Evolutionary conservation across 1,139 yeast species (phyloP), one percentile per base, ranked within the genome.

Genomic region (Debaryomyces robertsiae): DNA sequence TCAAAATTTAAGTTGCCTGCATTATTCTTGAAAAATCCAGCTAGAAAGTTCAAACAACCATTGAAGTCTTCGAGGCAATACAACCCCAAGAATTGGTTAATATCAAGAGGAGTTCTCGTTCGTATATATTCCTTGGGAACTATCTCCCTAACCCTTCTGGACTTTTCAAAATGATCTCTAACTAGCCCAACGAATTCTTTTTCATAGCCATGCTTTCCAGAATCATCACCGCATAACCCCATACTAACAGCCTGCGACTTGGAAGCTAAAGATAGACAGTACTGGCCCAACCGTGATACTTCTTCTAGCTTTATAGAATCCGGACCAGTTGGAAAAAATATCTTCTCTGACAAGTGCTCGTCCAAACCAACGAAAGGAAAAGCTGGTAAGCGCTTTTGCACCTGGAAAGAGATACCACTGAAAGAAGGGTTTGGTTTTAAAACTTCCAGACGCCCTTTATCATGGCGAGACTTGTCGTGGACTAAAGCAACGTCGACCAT

Each of bases 241-340:
- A 32, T 19, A 6, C 3, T n/a, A 6, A 32, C 35, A 13, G 32
- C 7, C 18, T 23, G 29, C 11, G 32, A 15, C 14, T 30, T 23
- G 7, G 33, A 24, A 6, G 38, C 36, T 15, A 38, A 29, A 9
- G 31, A 22, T n/a, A 33, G 19, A 24, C 27, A 16, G 10, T 29
- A 30, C 11, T 38, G 27, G 9, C 41, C 41, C 16, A 38, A 31
- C 9, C 22, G 13, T 5, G n/a, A 6, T 13, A 38, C 24, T 29
- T 38, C 41, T 9, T 24, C 27, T 23, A 38, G 18, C 19, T 19
- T 28, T 10, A 10, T 19, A 11, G 16, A 16, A 11, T 38, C 32
- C 2, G 24, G 14, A 11, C 11, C 23, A 17, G 28, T 30, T 19
- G 33, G 28, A 1, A 19, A 22, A 9, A 38, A 30, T 19, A 29